Evolutionary conservation across 2,329 filamentous ascomycete species (phyloP), one percentile per base, ranked within the genome.

Genomic region (Aspergillus sp.): DNA sequence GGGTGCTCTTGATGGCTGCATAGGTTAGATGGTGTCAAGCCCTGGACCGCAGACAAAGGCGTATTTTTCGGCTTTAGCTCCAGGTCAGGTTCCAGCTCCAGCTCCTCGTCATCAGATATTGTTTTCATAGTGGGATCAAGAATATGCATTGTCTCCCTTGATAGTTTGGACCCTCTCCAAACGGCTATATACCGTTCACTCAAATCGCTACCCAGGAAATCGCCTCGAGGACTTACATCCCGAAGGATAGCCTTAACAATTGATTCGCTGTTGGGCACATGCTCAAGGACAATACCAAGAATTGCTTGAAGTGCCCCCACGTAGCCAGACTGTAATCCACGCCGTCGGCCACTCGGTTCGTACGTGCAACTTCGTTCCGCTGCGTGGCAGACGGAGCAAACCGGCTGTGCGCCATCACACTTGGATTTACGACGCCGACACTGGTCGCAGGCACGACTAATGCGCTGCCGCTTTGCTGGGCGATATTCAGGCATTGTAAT

Each of bases 351-450:
- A 16, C 48, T 53, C 14, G 49, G 56, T 17, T 58, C 30, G 44
- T 63, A 63, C 7, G 56, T 60, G 36, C 60, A 63, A 4, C 48
- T 38, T 17, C 56, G 54, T 19, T 52, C 51, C 3, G 53, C 51
- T 22, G 47, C 38, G n/a, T 43, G 45, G 69, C 87, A 89, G 6
- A 84, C 83, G 40, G 80, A 80, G 68, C 86, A 89, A 16, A 73
- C 73, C 4, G 86, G 86, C 56, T 83, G 81, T n/a, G 75, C 75
- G 14, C 87, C 86, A 63, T 89, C 85, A 67, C 86, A 90, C 62
- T 86, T 87, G 65, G 88, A 85, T 52, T 84, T 79, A 30, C 82
- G 81, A 45, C 85, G 79, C 60, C 85, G 87, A 57, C 82, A 81
- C 60, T 87, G 83, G 16, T 38, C 35, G 68, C 85, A 87, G 35